Percentiles rank a stretch among this genome's conserved stretches.
Conservation (phyloP, 2,329 filamentous ascomycete species). For the Fusarium liriodendri region DNA sequence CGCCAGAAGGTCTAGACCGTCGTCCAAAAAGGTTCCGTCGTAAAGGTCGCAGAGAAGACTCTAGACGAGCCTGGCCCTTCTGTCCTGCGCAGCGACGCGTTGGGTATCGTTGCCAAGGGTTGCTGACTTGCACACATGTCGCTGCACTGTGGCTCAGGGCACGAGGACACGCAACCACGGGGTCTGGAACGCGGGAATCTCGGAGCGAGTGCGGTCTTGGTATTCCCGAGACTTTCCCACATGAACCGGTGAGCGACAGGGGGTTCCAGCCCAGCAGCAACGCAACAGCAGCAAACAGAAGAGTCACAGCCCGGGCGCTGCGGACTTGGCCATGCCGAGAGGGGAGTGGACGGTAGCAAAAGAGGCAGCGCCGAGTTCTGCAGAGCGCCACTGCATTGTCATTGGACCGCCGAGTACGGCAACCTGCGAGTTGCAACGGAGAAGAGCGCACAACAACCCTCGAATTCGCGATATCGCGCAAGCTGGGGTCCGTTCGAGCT, state of each 20-base stretch:
- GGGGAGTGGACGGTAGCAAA: not conserved
- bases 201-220: constrained; percentile 7
- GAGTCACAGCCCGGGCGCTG: not conserved
- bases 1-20: constrained; percentile 28
- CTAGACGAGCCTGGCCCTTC: not conserved
- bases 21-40: not conserved
- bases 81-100: not conserved
- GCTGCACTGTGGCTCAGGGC: constrained; percentile 35
- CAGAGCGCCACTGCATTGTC: not conserved
- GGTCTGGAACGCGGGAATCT: constrained; percentile 32
- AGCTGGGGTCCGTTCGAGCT: not conserved
- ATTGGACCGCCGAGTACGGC: constrained; percentile 17
- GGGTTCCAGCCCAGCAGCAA: not conserved
- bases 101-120: constrained; percentile 14
- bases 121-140: not conserved
- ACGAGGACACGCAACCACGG: constrained; percentile 31
- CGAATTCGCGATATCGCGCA: constrained; percentile 2
- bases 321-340: not conserved
- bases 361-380: constrained; percentile 3
- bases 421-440: constrained; percentile 12
- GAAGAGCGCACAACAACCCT: constrained; percentile 6
- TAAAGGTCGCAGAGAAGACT: not conserved
- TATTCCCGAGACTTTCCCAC: constrained; percentile 43
- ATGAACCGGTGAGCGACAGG: not conserved
- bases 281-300: not conserved